phyloP scores from a whole-genome alignment of 768 basidiomycete genomes.

The Mrakia blollopis region DNA sequence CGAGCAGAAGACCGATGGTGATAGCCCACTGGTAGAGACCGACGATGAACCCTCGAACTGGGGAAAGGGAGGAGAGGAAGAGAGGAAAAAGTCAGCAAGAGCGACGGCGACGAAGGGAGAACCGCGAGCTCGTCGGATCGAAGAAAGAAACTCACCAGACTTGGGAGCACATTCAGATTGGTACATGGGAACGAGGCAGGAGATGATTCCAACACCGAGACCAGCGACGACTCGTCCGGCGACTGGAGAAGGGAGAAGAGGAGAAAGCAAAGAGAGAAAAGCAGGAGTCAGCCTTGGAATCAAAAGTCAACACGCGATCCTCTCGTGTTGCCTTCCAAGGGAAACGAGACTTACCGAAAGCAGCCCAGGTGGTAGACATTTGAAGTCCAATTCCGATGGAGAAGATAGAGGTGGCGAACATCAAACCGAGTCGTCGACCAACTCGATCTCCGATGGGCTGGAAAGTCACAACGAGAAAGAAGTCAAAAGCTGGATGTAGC shows the following conservation, averaged over 20 bases:
- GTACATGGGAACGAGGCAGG: slow-evolving; percentile 58
- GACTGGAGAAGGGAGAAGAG: slow-evolving; percentile 38
- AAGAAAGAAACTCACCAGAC: slow-evolving; percentile 40
- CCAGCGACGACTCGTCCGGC: slow-evolving; percentile 74
- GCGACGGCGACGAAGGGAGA: too few relatives aligned
- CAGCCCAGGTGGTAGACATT: slow-evolving; percentile 17
- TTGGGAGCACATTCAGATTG: slow-evolving; percentile 63
- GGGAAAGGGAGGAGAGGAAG: too few relatives aligned
- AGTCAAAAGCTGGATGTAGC: too few relatives aligned
- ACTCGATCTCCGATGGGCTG: slow-evolving; percentile 54
- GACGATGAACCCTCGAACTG: slow-evolving; percentile 67
- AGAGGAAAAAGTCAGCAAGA: too few relatives aligned
- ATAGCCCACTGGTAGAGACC: slow-evolving; percentile 60
- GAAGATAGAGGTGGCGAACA: slow-evolving; percentile 41
- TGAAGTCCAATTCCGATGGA: slow-evolving; percentile 34
- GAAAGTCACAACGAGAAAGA: too few relatives aligned
- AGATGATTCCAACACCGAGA: slow-evolving; percentile 73
- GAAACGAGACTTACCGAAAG: slow-evolving; percentile 46
- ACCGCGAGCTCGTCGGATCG: too few relatives aligned
- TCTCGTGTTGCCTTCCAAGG: too few relatives aligned
- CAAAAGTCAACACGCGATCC: too few relatives aligned
- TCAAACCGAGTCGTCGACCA: slow-evolving; percentile 52
- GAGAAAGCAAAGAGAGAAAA: too few relatives aligned
- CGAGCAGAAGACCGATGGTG: slow-evolving; percentile 71
- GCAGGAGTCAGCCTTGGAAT: too few relatives aligned